Evolutionary conservation across 139 green algal species (phyloP).

Genomic region (Chlamydomonas sphaeroides): DNA sequence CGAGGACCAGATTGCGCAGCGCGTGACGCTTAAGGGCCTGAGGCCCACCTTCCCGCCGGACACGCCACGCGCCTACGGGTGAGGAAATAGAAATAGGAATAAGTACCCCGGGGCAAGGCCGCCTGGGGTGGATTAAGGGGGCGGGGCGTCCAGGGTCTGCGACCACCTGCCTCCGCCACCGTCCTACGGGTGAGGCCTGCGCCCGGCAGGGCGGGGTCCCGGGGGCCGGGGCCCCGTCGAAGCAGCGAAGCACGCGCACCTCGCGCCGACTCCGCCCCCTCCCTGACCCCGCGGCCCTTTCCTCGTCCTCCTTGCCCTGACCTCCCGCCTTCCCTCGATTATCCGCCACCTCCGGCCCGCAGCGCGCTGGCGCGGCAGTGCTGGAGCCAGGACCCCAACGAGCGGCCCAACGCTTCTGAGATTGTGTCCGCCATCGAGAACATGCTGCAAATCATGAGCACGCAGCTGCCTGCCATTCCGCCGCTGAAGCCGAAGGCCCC

Average conservation of each 20-base stretch:
- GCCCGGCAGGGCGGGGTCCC: too few relatives aligned
- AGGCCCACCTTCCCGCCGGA: constrained; percentile 27
- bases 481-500: constrained; percentile 20
- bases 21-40: constrained; percentile 26
- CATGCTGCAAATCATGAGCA: constrained; percentile 36
- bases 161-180: too few relatives aligned
- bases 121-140: too few relatives aligned
- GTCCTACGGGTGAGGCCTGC: too few relatives aligned
- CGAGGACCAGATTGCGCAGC: constrained; percentile 32
- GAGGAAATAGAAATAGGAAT: too few relatives aligned
- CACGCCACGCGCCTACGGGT: constrained; percentile 34
- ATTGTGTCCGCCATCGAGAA: constrained; percentile 15
- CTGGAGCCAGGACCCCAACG: constrained; percentile 41
- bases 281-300: neutral
- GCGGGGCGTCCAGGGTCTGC: too few relatives aligned
- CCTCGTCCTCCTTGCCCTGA: neutral
- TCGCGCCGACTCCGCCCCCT: neutral
- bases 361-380: constrained; percentile 36
- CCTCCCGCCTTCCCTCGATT: neutral
- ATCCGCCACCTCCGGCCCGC: neutral
- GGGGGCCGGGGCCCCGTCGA: too few relatives aligned
- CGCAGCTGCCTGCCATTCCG: constrained; percentile 30
- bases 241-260: too few relatives aligned
- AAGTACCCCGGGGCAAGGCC: too few relatives aligned
- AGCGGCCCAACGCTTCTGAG: constrained; percentile 24